These are phyloP conservation scores for Citrullus amarus DNA, from an alignment of 306 rosid species.

Conservation along the genomic window DNA sequence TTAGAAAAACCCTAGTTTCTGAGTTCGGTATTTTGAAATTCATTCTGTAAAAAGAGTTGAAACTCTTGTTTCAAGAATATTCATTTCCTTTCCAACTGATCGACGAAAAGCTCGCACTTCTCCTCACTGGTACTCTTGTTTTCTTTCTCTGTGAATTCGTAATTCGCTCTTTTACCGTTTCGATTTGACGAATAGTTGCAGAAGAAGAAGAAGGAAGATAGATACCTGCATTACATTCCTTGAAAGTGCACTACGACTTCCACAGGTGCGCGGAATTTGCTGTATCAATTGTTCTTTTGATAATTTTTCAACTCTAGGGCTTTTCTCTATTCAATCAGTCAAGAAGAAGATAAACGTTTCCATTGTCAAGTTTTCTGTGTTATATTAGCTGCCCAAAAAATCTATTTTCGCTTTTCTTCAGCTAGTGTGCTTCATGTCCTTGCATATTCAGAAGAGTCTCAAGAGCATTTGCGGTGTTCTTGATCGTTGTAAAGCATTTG, in stretches of 20 bases:
- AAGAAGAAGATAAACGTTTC: background rate
- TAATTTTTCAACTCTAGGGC: background rate
- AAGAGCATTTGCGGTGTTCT: background rate
- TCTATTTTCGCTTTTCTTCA: background rate
- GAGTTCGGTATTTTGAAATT: background rate
- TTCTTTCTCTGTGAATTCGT: background rate
- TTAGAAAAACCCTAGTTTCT: background rate
- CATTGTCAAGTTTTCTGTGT: background rate
- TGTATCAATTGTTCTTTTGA: background rate
- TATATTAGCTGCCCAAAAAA: background rate
- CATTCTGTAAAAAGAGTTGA: background rate
- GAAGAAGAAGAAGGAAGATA: background rate
- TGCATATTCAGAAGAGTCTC: background rate
- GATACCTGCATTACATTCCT: background rate
- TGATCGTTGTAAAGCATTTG: conserved; percentile 11
- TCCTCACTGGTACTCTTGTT: background rate
- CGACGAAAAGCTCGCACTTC: background rate
- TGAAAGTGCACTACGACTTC: background rate
- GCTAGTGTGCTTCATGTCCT: conserved; percentile 4
- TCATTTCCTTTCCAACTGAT: background rate
- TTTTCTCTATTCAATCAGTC: background rate
- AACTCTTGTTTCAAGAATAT: background rate
- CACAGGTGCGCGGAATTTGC: background rate
- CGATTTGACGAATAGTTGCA: background rate
- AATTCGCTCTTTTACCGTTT: background rate